Conservation (phyloP, 163 green algal species). For the Chlorella variabilis region DNA sequence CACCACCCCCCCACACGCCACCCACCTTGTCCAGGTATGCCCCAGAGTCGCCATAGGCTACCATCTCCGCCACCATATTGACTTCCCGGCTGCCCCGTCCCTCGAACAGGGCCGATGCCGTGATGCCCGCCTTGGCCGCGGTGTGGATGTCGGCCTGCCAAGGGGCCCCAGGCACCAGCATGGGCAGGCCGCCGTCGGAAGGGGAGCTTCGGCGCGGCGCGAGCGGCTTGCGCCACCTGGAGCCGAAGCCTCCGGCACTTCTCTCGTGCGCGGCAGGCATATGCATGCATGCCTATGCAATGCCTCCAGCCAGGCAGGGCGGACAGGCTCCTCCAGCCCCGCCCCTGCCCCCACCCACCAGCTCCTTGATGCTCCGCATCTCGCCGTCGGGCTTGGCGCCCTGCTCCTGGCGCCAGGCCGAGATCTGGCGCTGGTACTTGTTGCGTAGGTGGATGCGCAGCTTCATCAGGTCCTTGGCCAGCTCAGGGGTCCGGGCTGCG, state of each 20-base stretch:
- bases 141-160: conserved; percentile 8
- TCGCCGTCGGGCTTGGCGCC: conserved; percentile 39
- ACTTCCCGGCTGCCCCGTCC: conserved; percentile 16
- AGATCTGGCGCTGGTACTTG: conserved; percentile 36
- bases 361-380: conserved; percentile 13
- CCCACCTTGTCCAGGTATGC: conserved; percentile 59
- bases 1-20: no score
- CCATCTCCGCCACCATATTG: conserved; percentile 56
- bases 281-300: background rate
- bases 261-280: background rate
- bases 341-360: background rate
- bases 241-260: no score
- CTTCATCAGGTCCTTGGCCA: conserved; percentile 34
- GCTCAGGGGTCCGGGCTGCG: conserved; percentile 23
- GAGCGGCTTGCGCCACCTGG: no score
- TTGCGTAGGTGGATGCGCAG: conserved; percentile 48
- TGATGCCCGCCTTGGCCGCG: background rate
- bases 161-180: no score
- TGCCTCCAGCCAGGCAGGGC: no score
- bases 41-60: conserved; percentile 65
- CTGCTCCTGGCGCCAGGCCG: conserved; percentile 15
- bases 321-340: background rate
- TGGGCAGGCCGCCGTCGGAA: no score
- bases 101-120: conserved; percentile 20
- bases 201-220: no score